Evolutionary conservation across 108 stramenopile genomes (phyloP), one percentile per base, ranked within the genome.

Genomic region (Thalassiosira profunda): DNA sequence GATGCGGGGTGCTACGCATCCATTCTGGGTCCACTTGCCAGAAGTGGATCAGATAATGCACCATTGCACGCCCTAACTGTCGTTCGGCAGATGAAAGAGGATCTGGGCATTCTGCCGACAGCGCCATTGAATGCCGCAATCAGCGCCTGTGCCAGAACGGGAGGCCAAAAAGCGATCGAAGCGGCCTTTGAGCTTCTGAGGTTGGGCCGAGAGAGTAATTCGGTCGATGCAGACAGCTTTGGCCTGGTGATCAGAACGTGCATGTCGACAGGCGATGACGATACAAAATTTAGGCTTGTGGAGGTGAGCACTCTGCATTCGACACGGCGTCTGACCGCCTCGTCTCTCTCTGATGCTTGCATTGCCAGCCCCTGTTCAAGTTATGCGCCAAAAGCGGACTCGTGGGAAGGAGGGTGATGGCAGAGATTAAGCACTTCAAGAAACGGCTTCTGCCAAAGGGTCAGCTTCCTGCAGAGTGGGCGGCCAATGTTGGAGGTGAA

Each of bases 311-410:
- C n/a, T n/a, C n/a, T n/a, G n/a, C n/a, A n/a, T n/a, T n/a, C n/a
- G n/a, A n/a, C 38, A 17, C 33, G 26, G 26, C 34, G 24, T 28
- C 21, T 18, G 2, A 34, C 6, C n/a, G 11, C 15, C 57, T 37
- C 15, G 57, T 37, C 2, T 1, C 42, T 58, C 35, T 1, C 5
- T 2, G 36, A 58, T 7, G 2, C 5, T 38, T 7, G 8, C 21
- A 23, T 45, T 44, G n/a, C 4, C 20, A 76, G 67, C 45, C 56
- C 24, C 35, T 76, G 10, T 68, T 76, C 15, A 40, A 62, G 31
- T 48, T 68, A 18, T 76, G 74, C 34, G 60, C 74, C 4, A 68
- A 68, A 61, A 54, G 61, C 25, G 74, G 74, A 17, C 41, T 76
- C 25, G 74, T 76, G 23, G 74, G 67, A 18, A 56, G 37, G 20